These are phyloP conservation scores for Kalmusia sp. DNA, from an alignment of 2,329 filamentous ascomycete species.

Conservation along the genomic window DNA sequence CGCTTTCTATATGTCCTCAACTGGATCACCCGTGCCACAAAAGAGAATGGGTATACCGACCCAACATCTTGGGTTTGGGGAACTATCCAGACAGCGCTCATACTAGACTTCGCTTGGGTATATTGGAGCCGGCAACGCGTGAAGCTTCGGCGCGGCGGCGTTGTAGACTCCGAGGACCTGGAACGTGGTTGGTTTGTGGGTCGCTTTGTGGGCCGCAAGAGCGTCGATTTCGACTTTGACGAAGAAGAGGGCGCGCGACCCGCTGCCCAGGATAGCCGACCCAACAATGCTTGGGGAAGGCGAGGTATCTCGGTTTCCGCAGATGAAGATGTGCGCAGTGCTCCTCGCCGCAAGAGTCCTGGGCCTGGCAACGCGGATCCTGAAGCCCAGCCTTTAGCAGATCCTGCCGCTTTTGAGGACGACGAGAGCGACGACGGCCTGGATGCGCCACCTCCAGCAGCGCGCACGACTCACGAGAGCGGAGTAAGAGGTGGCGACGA, in stretches of 20 bases:
- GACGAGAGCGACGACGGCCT: constrained; percentile 50
- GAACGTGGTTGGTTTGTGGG: constrained; percentile 83
- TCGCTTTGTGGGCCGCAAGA: constrained; percentile 72
- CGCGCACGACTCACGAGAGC: constrained; percentile 29
- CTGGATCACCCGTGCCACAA: constrained; percentile 78
- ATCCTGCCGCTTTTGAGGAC: constrained; percentile 57
- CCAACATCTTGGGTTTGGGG: constrained; percentile 84
- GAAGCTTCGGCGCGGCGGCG: constrained; percentile 85
- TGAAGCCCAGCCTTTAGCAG: constrained; percentile 50
- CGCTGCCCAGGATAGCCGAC: constrained; percentile 28
- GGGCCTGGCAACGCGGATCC: constrained; percentile 29
- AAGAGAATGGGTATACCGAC: constrained; percentile 65
- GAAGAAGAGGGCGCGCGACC: constrained; percentile 67
- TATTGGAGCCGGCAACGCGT: constrained; percentile 94
- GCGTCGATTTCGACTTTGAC: constrained; percentile 57
- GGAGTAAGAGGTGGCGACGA: constrained; percentile 46
- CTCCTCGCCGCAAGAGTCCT: constrained; percentile 29
- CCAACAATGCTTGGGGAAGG: constrained; percentile 61
- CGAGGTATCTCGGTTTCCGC: constrained; percentile 67
- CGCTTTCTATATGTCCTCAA: constrained; percentile 89
- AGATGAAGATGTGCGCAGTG: constrained; percentile 58
- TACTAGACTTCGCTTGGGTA: constrained; percentile 95
- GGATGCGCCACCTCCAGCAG: constrained; percentile 41
- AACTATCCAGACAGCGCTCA: constrained; percentile 85
- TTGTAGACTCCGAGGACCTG: constrained; percentile 90